Evolutionary conservation across 108 stramenopile species (phyloP).

Genomic region (Stephanodiscus triporus): DNA sequence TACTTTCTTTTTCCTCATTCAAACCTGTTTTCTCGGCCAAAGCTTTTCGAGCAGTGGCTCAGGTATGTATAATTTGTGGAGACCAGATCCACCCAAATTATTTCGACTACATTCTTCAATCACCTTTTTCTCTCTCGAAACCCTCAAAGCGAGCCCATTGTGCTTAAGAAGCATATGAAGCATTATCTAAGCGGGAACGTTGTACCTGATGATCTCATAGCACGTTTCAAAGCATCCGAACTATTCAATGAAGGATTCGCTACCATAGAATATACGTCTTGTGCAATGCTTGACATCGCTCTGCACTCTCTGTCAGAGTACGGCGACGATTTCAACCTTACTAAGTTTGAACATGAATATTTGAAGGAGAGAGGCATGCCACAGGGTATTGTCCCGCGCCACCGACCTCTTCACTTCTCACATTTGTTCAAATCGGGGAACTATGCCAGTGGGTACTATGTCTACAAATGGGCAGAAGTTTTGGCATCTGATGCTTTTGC

Average conservation of each 20-base stretch:
- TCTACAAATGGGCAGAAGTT: conserved; percentile 60
- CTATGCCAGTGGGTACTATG: conserved; percentile 81
- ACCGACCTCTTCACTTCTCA: conserved; percentile 73
- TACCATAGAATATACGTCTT: conserved; percentile 78
- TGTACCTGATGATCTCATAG: conserved; percentile 70
- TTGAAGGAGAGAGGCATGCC: conserved; percentile 77
- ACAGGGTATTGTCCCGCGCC: conserved; percentile 78
- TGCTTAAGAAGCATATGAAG: conserved; percentile 64
- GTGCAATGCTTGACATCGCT: conserved; percentile 78
- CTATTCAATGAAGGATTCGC: conserved; percentile 81
- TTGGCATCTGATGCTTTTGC: conserved; percentile 79
- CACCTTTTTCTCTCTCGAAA: not conserved
- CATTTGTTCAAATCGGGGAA: conserved; percentile 64
- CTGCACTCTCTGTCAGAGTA: conserved; percentile 73
- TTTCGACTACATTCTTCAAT: too few species aligned
- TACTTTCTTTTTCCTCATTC: too few species aligned
- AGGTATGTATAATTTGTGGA: conserved; percentile 4
- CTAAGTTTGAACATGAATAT: conserved; percentile 66
- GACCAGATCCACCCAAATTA: too few species aligned
- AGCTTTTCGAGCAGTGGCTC: conserved; percentile 74
- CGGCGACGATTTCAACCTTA: conserved; percentile 63
- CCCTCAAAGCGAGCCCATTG: conserved; percentile 44
- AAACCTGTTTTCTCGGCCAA: too few species aligned
- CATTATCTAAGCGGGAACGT: conserved; percentile 74
- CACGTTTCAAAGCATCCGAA: conserved; percentile 64